Conservation (phyloP, 768 basidiomycete genomes). For the Collybia nuda region DNA sequence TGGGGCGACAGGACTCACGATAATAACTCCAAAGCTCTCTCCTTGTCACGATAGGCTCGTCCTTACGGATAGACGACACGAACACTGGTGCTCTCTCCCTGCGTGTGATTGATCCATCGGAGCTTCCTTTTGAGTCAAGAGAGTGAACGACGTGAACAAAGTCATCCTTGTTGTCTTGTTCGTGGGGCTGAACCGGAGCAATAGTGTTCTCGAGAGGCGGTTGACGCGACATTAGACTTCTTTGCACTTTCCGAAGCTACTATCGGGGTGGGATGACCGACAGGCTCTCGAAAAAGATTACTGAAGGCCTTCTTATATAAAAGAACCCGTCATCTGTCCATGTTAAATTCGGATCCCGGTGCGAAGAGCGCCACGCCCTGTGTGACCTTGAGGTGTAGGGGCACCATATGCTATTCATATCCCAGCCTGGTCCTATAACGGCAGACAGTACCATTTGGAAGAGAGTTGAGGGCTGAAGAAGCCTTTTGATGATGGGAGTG, state of each 20-base stretch:
- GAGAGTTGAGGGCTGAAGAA: no score
- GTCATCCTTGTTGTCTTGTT: constrained; percentile 11
- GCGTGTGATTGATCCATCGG: constrained; percentile 9
- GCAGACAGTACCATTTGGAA: no score
- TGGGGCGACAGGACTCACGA: constrained; percentile 38
- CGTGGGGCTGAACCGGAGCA: constrained; percentile 9
- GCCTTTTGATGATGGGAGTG: no score
- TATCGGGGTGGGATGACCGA: no score
- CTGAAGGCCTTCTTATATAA: no score
- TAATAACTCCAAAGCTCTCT: constrained; percentile 83
- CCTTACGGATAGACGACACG: constrained; percentile 38
- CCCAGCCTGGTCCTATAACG: no score
- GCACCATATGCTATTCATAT: no score
- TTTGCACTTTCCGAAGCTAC: neutral
- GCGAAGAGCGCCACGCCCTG: no score
- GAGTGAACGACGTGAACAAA: constrained; percentile 7
- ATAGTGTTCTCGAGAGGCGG: constrained; percentile 22
- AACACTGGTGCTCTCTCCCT: constrained; percentile 22
- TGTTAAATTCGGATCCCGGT: no score
- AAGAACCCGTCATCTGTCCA: no score
- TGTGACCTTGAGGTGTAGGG: no score
- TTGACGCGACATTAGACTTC: constrained; percentile 21
- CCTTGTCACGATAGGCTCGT: constrained; percentile 71
- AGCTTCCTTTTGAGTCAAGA: constrained; percentile 8
- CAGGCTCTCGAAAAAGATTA: no score